Evolutionary conservation across 2,329 filamentous ascomycete species (phyloP).

Genomic region (Pseudogymnoascus sp.): DNA sequence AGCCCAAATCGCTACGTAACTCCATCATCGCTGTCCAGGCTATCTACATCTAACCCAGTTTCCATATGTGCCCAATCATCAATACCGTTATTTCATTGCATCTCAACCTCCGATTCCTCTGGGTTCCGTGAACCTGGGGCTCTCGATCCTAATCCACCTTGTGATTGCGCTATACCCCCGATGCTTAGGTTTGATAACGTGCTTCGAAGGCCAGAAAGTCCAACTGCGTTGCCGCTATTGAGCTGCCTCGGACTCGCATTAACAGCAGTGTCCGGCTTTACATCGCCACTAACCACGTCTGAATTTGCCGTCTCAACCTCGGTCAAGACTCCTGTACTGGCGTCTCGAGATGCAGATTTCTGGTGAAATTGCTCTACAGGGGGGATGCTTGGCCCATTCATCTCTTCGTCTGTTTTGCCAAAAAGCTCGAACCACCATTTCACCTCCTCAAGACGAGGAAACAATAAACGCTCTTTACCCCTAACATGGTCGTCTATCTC

Average conservation of each 20-base stretch:
- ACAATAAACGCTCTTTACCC: constrained; percentile 73
- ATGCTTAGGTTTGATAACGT: constrained; percentile 37
- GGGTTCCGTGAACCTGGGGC: constrained; percentile 19
- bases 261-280: background rate
- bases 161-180: constrained; percentile 25
- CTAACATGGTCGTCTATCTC: constrained; percentile 67
- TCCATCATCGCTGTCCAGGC: background rate
- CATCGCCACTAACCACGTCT: constrained; percentile 10
- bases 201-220: constrained; percentile 35
- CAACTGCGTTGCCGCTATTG: constrained; percentile 25
- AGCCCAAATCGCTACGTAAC: background rate
- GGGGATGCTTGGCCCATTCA: constrained; percentile 54
- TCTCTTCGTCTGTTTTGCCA: constrained; percentile 78
- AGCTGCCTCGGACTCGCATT: constrained; percentile 19
- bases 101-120: constrained; percentile 39
- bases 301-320: constrained; percentile 22
- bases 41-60: constrained; percentile 2
- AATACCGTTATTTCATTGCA: constrained; percentile 31
- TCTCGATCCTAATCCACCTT: constrained; percentile 19
- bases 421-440: constrained; percentile 92
- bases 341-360: background rate
- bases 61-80: background rate
- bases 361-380: background rate
- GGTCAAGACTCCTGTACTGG: constrained; percentile 17
- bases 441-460: constrained; percentile 68